A percentile compares a stretch with the other conserved stretches of the same genome.
Conservation (phyloP, 2,329 filamentous ascomycete genomes). For the Aspergillus clavatus region DNA sequence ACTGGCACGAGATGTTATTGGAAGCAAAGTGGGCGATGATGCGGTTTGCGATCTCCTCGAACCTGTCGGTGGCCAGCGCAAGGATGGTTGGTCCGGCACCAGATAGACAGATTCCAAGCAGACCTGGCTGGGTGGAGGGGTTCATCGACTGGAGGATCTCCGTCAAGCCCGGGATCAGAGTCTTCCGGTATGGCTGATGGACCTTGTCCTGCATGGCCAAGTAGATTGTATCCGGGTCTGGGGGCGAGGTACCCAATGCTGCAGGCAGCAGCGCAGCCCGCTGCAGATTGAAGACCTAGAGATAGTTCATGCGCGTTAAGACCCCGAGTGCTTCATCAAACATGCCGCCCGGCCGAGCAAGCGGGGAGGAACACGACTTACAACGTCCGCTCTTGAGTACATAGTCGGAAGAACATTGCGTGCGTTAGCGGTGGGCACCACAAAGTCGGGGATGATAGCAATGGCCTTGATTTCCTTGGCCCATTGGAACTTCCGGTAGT, state of each 20-base stretch:
- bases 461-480: conserved; percentile 93
- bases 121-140: conserved; percentile 75
- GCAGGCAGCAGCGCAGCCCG: conserved; percentile 86
- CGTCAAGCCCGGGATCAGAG: conserved; percentile 82
- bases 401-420: conserved; percentile 74
- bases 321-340: background rate
- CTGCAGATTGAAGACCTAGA: conserved; percentile 77
- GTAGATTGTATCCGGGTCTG: conserved; percentile 89
- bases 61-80: conserved; percentile 84
- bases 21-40: conserved; percentile 70
- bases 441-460: conserved; percentile 92
- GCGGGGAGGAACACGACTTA: conserved; percentile 44
- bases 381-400: conserved; percentile 78
- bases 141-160: conserved; percentile 90
- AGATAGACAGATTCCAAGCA: conserved; percentile 90
- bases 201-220: conserved; percentile 98
- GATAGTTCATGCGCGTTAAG: background rate
- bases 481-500: conserved; percentile 95
- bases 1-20: conserved; percentile 66
- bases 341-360: background rate
- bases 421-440: conserved; percentile 89
- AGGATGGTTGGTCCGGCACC: conserved; percentile 94
- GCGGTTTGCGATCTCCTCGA: conserved; percentile 75
- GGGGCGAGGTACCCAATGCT: conserved; percentile 82
- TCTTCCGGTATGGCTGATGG: conserved; percentile 92